Base-by-base conservation (phyloP, 306 rosid genomes). In the Carpinus fangiana region DNA sequence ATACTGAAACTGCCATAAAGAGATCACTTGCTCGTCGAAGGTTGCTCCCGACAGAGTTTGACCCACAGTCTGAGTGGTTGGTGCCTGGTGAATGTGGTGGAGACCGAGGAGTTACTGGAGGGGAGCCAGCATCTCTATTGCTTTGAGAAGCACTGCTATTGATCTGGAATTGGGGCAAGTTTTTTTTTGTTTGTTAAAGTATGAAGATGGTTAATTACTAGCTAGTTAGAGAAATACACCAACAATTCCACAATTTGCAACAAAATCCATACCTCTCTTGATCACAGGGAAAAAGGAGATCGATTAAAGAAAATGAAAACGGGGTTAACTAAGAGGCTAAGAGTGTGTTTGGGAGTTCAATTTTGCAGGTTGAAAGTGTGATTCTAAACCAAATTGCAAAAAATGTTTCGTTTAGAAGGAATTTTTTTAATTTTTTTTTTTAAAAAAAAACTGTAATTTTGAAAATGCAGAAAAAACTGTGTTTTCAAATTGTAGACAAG, bases 1-100 rank as follows among this genome's bases (percentile, higher is more conserved):
- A n/a, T 8, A 82, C n/a, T 21, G 92, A 83, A 2, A 90, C 72
- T 1, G 59, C 86, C 34, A 80, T 45, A 4, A 86, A 77, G 34
- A 88, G 79, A 47, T 90, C 92, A 73, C 83, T 86, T 76, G 89
- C 87, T 65, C 83, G 59, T 9, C 73, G 74, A 69, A 61, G 57
- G 66, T 50, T 41, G 57, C 9, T 12, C 72, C 75, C 82, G 8
- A 0, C 13, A 31, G 13, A 3, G 36, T 53, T 55, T 61, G 86
- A 48, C 7, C 76, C 20, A 16, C 64, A 74, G 18, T 76, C 84
- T 13, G 79, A 67, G 17, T 41, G 59, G 52, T 43, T 11, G 21
- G 8, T 65, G 13, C 28, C 64, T 4, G 65, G 57, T n/a, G 71
- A 75, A 8, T 16, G 45, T 10, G 67, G 65, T 13, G 78, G 50